Evolutionary conservation across 2,329 filamentous ascomycete species (phyloP).

Genomic region (Aspergillus sp.): DNA sequence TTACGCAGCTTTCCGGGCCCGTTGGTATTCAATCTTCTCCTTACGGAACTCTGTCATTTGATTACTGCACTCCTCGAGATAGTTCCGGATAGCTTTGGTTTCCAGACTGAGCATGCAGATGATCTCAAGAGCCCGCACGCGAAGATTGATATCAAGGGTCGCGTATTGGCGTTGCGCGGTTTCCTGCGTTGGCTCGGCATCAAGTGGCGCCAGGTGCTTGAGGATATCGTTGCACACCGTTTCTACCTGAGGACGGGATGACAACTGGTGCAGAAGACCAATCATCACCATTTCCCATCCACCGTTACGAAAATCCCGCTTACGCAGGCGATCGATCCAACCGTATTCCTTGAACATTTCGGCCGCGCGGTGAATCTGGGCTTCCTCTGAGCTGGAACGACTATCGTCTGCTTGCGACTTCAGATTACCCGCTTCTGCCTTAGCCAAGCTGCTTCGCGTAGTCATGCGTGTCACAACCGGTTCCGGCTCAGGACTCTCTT

Average conservation of each 20-base stretch:
- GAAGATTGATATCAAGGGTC: constrained; percentile 72
- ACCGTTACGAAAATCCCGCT: constrained; percentile 77
- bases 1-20: constrained; percentile 60
- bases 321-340: constrained; percentile 79
- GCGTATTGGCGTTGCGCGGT: constrained; percentile 68
- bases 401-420: constrained; percentile 54
- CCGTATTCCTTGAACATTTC: constrained; percentile 68
- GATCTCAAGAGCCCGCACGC: constrained; percentile 73
- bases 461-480: constrained; percentile 59
- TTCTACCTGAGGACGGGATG: constrained; percentile 63
- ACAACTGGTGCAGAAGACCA: constrained; percentile 77
- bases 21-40: constrained; percentile 88
- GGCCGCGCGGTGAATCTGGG: constrained; percentile 50
- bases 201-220: constrained; percentile 69
- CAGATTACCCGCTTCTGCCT: constrained; percentile 65
- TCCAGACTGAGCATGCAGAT: constrained; percentile 79
- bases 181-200: constrained; percentile 66
- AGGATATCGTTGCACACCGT: constrained; percentile 72
- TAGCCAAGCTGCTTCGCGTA: constrained; percentile 78
- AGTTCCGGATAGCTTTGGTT: constrained; percentile 77
- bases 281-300: constrained; percentile 90
- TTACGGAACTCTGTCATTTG: constrained; percentile 94
- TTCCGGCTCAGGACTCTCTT: constrained; percentile 63
- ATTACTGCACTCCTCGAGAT: constrained; percentile 86
- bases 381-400: constrained; percentile 30